Conservation (phyloP, 1,284 basidiomycete genomes). For the Ustilago xerochloae region DNA sequence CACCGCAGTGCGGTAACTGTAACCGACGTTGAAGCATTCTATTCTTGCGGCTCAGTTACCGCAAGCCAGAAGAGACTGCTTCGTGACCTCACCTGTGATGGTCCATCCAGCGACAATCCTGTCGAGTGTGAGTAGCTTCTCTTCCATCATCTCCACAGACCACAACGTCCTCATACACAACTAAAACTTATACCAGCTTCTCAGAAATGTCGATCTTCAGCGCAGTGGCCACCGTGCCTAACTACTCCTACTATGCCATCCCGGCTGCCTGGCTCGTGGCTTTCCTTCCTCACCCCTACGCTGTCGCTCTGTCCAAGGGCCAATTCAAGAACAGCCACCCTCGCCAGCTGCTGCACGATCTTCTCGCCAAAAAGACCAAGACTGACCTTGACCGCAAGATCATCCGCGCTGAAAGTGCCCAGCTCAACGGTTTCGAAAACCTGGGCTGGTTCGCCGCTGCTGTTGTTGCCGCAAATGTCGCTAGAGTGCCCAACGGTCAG, state of each 20-base stretch:
- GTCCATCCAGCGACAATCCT: too few species aligned
- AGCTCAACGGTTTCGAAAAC: constrained; percentile 42
- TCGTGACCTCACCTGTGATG: too few species aligned
- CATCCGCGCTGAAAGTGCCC: constrained; percentile 42
- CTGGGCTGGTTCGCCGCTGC: constrained; percentile 37
- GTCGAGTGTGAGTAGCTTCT: too few species aligned
- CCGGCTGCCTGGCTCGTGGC: constrained; percentile 38
- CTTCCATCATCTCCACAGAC: background rate
- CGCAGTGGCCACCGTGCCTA: constrained; percentile 12
- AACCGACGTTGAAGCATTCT: too few species aligned
- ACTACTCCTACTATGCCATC: constrained; percentile 43
- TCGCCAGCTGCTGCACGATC: constrained; percentile 39
- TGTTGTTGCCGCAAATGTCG: constrained; percentile 55
- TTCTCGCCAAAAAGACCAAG: constrained; percentile 44
- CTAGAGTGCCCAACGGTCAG: constrained; percentile 45
- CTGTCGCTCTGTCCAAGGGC: constrained; percentile 7
- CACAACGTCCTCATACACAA: background rate
- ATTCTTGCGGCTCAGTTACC: background rate
- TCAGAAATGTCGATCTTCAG: constrained; percentile 26
- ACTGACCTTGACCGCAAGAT: constrained; percentile 34
- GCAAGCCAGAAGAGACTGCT: background rate
- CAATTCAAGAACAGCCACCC: constrained; percentile 32
- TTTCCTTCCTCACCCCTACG: constrained; percentile 35
- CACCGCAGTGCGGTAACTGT: background rate
- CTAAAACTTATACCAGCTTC: background rate